phyloP scores from a whole-genome alignment of 2,329 filamentous ascomycete genomes.

The Penicillium janthinellum region DNA sequence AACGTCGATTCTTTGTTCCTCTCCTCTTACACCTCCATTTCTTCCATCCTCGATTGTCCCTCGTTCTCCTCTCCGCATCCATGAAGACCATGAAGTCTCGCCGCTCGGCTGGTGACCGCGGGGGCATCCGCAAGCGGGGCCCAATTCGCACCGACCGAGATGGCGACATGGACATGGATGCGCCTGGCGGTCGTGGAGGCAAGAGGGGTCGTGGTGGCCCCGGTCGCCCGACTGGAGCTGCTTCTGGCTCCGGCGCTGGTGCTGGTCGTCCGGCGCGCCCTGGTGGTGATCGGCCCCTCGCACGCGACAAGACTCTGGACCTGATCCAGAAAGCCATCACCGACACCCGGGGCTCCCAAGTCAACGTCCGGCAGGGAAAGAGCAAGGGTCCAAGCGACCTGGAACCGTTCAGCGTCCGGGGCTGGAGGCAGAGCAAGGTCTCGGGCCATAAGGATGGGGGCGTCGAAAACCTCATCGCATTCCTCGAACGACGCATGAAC shows the following conservation, averaged over 20 bases:
- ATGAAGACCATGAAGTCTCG: constrained; percentile 39
- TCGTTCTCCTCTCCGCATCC: constrained; percentile 14
- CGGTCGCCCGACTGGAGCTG: constrained; percentile 22
- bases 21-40: neutral
- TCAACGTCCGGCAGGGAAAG: constrained; percentile 43
- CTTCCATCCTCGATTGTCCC: neutral
- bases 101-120: constrained; percentile 42
- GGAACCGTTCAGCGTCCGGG: constrained; percentile 54
- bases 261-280: constrained; percentile 1
- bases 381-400: constrained; percentile 31
- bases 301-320: constrained; percentile 37
- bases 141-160: constrained; percentile 57
- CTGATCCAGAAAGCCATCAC: constrained; percentile 42
- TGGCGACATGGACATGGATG: constrained; percentile 64
- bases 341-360: constrained; percentile 36
- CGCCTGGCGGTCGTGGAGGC: constrained; percentile 40
- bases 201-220: constrained; percentile 38
- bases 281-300: constrained; percentile 24
- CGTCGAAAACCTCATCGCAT: constrained; percentile 63
- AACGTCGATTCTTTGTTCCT: neutral
- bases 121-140: constrained; percentile 56
- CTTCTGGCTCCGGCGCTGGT: constrained; percentile 1
- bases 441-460: constrained; percentile 68
- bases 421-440: constrained; percentile 70
- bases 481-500: constrained; percentile 71